A percentile compares a stretch with the other conserved stretches of the same genome.
phyloP scores from a whole-genome alignment of 2,329 filamentous ascomycete species.

The Mycosphaerella sp. region DNA sequence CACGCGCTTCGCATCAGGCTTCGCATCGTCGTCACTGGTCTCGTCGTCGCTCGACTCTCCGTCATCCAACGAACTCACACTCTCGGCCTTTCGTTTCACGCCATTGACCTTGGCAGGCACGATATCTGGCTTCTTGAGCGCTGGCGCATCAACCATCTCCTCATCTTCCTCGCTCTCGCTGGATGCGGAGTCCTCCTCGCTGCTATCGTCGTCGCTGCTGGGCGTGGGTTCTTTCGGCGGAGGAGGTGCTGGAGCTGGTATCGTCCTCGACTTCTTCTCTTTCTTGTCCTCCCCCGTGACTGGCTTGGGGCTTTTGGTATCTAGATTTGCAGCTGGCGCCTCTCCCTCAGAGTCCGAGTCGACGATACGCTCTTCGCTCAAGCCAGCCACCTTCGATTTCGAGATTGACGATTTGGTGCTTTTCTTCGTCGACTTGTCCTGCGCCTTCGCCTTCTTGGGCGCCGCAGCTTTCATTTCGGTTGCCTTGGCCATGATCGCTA shows the following conservation, averaged over 20 bases:
- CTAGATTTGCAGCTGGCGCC: slow-evolving; percentile 1
- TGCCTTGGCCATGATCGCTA: slow-evolving; percentile 12
- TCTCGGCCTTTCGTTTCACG: slow-evolving; percentile 28
- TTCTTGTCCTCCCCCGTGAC: slow-evolving; percentile 1
- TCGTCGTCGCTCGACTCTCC: slow-evolving; percentile 12
- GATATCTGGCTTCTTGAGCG: slow-evolving; percentile 13
- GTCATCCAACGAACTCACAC: slow-evolving; percentile 7
- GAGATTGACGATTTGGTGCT: slow-evolving; percentile 6
- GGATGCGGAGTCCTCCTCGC: slow-evolving; percentile 20
- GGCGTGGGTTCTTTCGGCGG: slow-evolving; percentile 7
- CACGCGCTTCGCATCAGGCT: slow-evolving; percentile 9
- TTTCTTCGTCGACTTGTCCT: slow-evolving; percentile 22
- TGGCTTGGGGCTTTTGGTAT: slow-evolving; percentile 1
- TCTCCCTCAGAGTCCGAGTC: slow-evolving; percentile 36
- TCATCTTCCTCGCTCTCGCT: slow-evolving; percentile 20
- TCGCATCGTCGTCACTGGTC: slow-evolving; percentile 14
- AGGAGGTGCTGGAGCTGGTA: slow-evolving; percentile 1
- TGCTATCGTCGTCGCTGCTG: slow-evolving; percentile 24
- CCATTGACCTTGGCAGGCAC: slow-evolving; percentile 26
- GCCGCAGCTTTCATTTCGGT: slow-evolving; percentile 5
- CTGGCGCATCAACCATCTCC: slow-evolving; percentile 13
- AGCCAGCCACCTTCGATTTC: slow-evolving; percentile 13
- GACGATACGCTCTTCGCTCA: slow-evolving; percentile 22
- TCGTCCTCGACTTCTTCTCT: slow-evolving; percentile 12
- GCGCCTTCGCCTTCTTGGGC: slow-evolving; percentile 11